Evolutionary conservation across 495 filamentous ascomycete genomes (phyloP).

Genomic region (Aspergillus baeticus): DNA sequence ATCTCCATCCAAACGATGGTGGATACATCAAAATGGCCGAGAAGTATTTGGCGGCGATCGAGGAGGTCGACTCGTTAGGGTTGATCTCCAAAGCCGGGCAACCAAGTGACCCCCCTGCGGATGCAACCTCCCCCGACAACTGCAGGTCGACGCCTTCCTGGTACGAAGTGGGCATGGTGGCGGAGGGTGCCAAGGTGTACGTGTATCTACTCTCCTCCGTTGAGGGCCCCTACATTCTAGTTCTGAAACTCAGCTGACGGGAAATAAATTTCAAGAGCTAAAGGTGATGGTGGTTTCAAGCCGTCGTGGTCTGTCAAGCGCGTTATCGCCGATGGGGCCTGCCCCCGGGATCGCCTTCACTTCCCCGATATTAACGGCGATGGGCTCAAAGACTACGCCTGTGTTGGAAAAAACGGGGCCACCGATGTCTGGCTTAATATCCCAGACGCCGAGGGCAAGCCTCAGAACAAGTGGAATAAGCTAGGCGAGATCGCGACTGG

Average conservation of each 20-base stretch:
- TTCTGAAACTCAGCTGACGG: too few species aligned
- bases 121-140: background rate
- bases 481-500: background rate
- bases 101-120: background rate
- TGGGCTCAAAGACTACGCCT: constrained; percentile 5
- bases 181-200: background rate
- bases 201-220: background rate
- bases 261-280: background rate
- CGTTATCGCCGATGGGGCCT: background rate
- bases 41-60: background rate
- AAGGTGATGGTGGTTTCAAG: background rate
- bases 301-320: background rate
- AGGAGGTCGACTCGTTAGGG: background rate
- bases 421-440: background rate
- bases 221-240: too few species aligned
- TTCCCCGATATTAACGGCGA: background rate
- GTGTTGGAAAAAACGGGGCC: background rate
- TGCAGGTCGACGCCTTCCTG: background rate
- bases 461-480: background rate
- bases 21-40: background rate
- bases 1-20: background rate
- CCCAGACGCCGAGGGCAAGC: background rate
- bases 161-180: background rate
- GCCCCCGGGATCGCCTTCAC: background rate
- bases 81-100: background rate